Percentiles rank a stretch among this genome's conserved stretches.
These are phyloP conservation scores for Micractinium sp. DNA, from an alignment of 139 green algal species.

Conservation along the genomic window DNA sequence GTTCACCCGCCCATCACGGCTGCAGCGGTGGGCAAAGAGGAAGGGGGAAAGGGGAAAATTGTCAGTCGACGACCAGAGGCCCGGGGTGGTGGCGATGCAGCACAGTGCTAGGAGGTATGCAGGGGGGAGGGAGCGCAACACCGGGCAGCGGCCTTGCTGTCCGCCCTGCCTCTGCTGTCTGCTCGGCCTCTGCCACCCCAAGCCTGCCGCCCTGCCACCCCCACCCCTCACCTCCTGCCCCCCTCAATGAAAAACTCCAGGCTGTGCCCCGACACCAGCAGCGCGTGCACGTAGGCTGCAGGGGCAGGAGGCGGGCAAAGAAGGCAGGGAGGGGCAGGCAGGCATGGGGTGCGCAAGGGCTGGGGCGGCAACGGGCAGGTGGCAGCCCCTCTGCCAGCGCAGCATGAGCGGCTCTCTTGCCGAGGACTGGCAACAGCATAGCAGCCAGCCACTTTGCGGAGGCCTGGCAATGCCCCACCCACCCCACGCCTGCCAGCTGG, in stretches of 20 bases:
- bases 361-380: too few species aligned
- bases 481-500: too few species aligned
- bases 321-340: neutral
- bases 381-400: too few species aligned
- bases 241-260: constrained; percentile 65
- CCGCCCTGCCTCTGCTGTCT: neutral
- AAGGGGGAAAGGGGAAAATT: neutral
- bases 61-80: too few species aligned
- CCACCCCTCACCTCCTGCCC: constrained; percentile 21
- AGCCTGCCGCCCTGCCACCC: neutral
- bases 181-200: neutral
- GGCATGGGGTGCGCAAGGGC: neutral
- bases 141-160: neutral
- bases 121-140: too few species aligned
- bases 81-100: too few species aligned
- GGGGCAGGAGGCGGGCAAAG: neutral
- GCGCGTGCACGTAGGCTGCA: constrained; percentile 44
- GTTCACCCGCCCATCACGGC: constrained; percentile 50
- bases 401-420: too few species aligned
- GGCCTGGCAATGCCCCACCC: too few species aligned
- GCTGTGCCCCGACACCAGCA: constrained; percentile 42
- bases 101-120: too few species aligned
- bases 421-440: too few species aligned
- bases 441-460: too few species aligned
- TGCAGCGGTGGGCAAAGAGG: neutral